Percentiles rank a stretch among this genome's conserved stretches.
Evolutionary conservation across 441 rosid species (phyloP).

Genomic region (Erysimum cheiri): DNA sequence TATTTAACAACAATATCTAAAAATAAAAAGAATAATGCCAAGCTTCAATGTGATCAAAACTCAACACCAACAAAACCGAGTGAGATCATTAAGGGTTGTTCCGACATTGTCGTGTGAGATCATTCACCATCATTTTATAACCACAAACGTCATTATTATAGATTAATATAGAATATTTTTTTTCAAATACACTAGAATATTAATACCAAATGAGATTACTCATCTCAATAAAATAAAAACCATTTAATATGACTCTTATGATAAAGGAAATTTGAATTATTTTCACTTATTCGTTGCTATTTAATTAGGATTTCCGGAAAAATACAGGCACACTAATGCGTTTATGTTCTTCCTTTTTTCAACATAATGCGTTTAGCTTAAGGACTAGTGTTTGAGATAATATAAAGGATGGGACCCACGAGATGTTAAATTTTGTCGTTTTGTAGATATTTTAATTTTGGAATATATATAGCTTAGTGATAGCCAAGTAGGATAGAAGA

Average conservation of each 20-base stretch:
- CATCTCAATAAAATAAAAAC: not conserved
- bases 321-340: constrained; percentile 9
- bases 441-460: constrained; percentile 26
- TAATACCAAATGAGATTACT: not conserved
- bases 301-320: not conserved
- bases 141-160: not conserved
- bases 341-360: not conserved
- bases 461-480: constrained; percentile 42
- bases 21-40: not conserved
- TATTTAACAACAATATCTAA: not conserved
- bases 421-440: constrained; percentile 35
- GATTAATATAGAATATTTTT: too few species aligned
- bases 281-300: not conserved
- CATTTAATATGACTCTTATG: too few species aligned
- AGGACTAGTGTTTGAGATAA: constrained; percentile 36
- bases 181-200: too few species aligned
- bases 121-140: not conserved
- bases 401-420: constrained; percentile 39
- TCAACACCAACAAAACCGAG: constrained; percentile 11
- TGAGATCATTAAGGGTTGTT: constrained; percentile 15
- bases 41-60: constrained; percentile 9
- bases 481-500: constrained; percentile 42
- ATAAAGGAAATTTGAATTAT: too few species aligned
- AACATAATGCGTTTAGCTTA: constrained; percentile 33
- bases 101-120: constrained; percentile 5